phyloP scores from a whole-genome alignment of 164 flowering plant species.

The Pachysandra terminalis region DNA sequence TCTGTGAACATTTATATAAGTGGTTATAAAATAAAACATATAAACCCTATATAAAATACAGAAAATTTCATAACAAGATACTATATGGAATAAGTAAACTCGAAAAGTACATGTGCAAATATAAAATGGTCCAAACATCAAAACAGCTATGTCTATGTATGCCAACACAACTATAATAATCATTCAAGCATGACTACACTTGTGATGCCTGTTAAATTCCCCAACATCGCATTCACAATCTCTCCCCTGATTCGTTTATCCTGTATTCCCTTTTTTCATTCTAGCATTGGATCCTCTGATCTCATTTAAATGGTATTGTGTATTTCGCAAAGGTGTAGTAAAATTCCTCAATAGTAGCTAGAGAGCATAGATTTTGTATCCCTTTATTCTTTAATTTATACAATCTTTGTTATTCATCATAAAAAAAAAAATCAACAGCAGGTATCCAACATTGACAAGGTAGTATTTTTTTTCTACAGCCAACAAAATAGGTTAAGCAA shows the following conservation, averaged over 20 bases:
- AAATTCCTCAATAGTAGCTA: background rate
- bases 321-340: constrained; percentile 5
- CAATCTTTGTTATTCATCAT: no score
- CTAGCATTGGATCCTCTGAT: background rate
- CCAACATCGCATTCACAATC: background rate
- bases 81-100: no score
- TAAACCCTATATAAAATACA: background rate
- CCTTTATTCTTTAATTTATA: no score
- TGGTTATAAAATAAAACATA: background rate
- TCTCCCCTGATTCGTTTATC: background rate
- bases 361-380: no score
- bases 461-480: constrained; percentile 4
- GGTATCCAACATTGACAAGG: background rate
- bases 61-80: background rate
- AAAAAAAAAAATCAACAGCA: no score
- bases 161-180: no score
- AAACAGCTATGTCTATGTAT: no score
- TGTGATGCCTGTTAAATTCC: background rate
- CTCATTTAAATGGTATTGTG: constrained; percentile 9
- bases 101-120: background rate
- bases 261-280: background rate
- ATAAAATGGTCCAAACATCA: background rate
- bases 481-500: background rate
- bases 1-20: no score
- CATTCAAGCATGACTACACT: background rate